These are phyloP conservation scores for Yarrowia divulgata DNA, from an alignment of 805 yeast genomes.

Conservation along the genomic window DNA sequence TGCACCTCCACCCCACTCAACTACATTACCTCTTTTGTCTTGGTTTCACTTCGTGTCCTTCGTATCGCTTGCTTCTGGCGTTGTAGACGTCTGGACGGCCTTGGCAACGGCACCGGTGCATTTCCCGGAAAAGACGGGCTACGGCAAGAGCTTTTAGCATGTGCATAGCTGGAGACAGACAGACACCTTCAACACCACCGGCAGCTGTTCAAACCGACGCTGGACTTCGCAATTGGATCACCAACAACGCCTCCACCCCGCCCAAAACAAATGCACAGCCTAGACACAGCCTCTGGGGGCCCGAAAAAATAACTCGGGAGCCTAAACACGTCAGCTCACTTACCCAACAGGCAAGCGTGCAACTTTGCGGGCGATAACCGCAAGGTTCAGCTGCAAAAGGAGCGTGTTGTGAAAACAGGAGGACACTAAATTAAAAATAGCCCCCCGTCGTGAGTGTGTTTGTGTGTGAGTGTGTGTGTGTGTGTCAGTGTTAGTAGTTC, in stretches of 20 bases:
- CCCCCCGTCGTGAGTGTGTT: no score
- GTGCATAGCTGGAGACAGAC: neutral
- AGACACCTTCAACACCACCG: neutral
- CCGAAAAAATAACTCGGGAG: constrained; percentile 31
- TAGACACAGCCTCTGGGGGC: constrained; percentile 18
- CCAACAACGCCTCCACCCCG: no score
- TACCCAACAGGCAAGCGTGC: constrained; percentile 7
- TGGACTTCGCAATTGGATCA: no score
- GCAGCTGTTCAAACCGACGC: no score
- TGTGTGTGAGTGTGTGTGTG: no score
- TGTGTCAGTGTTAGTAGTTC: no score
- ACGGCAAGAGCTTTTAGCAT: no score
- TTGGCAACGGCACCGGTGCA: constrained; percentile 30
- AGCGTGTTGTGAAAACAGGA: constrained; percentile 27
- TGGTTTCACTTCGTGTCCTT: neutral
- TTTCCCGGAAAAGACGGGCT: constrained; percentile 4
- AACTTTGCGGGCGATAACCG: neutral
- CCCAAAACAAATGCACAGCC: constrained; percentile 7
- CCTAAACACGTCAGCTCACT: constrained; percentile 22
- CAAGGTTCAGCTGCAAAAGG: constrained; percentile 11
- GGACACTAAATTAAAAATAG: constrained; percentile 14
- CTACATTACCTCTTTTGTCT: neutral
- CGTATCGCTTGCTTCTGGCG: constrained; percentile 27
- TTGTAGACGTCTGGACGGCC: constrained; percentile 13
- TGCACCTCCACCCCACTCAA: neutral